These are phyloP conservation scores for Conticribra guillardii DNA, from an alignment of 108 stramenopile species.

Conservation along the genomic window DNA sequence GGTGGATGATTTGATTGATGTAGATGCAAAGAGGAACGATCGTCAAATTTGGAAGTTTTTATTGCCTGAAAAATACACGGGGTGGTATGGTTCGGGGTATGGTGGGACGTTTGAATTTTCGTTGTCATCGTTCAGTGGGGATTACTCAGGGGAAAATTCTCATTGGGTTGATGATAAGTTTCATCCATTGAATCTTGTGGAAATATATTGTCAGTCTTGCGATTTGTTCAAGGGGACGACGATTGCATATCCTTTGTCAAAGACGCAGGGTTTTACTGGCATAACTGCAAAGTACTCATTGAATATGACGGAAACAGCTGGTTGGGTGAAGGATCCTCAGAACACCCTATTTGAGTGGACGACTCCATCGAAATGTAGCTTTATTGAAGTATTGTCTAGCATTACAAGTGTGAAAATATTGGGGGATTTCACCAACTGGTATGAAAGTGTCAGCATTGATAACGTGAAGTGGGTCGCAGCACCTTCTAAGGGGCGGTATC, in stretches of 20 bases:
- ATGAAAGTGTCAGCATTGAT: conserved; percentile 61
- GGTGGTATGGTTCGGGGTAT: conserved; percentile 65
- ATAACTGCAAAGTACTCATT: conserved; percentile 43
- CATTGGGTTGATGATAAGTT: conserved; percentile 22
- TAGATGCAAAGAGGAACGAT: conserved; percentile 42
- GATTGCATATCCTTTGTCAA: conserved; percentile 52
- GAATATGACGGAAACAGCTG: conserved; percentile 40
- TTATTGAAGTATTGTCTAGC: conserved; percentile 54
- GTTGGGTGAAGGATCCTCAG: conserved; percentile 65
- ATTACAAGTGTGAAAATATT: conserved; percentile 50
- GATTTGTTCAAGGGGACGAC: conserved; percentile 51
- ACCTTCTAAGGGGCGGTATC: conserved; percentile 18
- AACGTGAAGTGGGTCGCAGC: conserved; percentile 38
- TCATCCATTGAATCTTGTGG: conserved; percentile 46
- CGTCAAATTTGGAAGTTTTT: conserved; percentile 60
- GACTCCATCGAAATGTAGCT: conserved; percentile 49
- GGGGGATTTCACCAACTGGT: conserved; percentile 64
- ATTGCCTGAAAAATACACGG: conserved; percentile 50
- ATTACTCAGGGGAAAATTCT: conserved; percentile 43
- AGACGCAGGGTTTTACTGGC: conserved; percentile 42
- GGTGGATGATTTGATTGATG: conserved; percentile 55
- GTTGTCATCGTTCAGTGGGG: conserved; percentile 66
- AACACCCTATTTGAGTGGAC: conserved; percentile 48
- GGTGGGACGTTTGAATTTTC: conserved; percentile 58
- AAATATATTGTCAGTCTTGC: conserved; percentile 57